Conservation (phyloP, 2,329 filamentous ascomycete species). For the Phialophora verrucosa region DNA sequence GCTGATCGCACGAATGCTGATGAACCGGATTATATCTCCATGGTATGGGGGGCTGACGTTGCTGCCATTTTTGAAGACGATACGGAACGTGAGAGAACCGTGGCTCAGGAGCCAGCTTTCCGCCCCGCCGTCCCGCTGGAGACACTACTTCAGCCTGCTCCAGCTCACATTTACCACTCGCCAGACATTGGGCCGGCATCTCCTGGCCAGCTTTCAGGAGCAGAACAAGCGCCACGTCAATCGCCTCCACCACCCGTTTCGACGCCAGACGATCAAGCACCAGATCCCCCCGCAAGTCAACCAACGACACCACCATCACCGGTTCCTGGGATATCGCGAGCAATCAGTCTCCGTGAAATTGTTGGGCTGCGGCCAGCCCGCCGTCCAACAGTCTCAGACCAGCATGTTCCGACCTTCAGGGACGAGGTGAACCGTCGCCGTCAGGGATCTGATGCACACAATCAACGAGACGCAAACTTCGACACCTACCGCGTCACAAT, state of each 20-base stretch:
- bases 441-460: neutral
- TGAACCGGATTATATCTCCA: neutral
- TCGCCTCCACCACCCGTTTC: neutral
- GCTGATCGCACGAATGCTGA: neutral
- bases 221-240: neutral
- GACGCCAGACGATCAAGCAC: neutral
- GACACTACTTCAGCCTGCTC: conserved; percentile 18
- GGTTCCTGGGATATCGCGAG: conserved; percentile 29
- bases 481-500: conserved; percentile 30
- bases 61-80: neutral
- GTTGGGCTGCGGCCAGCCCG: conserved; percentile 30
- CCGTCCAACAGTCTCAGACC: conserved; percentile 36
- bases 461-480: conserved; percentile 8
- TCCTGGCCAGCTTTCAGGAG: conserved; percentile 2
- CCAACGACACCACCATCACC: conserved; percentile 21
- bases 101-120: neutral
- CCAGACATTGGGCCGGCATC: neutral
- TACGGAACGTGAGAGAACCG: neutral
- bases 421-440: conserved; percentile 17
- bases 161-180: neutral
- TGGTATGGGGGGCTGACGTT: neutral
- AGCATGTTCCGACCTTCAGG: conserved; percentile 22
- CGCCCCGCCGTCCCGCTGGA: conserved; percentile 24
- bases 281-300: neutral
- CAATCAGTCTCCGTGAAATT: conserved; percentile 27